Conservation (phyloP, 305 asterid genomes). For the Petunia hybrid region DNA sequence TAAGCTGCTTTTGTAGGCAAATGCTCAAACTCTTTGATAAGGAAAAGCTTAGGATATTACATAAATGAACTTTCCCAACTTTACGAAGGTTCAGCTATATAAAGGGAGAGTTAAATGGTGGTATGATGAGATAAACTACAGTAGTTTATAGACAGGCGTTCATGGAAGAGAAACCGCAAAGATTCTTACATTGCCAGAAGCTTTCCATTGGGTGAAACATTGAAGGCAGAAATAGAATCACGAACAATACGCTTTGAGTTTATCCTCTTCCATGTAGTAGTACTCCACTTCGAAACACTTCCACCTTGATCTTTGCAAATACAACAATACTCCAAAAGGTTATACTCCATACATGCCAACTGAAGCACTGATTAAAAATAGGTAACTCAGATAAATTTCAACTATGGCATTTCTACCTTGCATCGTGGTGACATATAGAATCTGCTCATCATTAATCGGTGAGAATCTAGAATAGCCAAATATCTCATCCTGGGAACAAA, state of each 20-base stretch:
- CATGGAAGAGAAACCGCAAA: neutral
- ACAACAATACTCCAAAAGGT: slow-evolving; percentile 27
- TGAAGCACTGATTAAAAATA: slow-evolving; percentile 25
- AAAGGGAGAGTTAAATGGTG: slow-evolving; percentile 8
- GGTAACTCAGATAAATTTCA: slow-evolving; percentile 29
- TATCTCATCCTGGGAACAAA: slow-evolving; percentile 61
- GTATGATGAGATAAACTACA: neutral
- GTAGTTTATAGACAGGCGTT: neutral
- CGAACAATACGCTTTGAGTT: slow-evolving; percentile 63
- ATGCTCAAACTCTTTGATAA: neutral
- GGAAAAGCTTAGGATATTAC: neutral
- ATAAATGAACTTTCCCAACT: slow-evolving; percentile 13
- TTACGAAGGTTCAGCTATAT: neutral
- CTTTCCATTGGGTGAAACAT: slow-evolving; percentile 86
- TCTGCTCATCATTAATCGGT: slow-evolving; percentile 54
- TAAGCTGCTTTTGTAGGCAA: slow-evolving; percentile 6
- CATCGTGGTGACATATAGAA: slow-evolving; percentile 68
- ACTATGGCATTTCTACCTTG: slow-evolving; percentile 54
- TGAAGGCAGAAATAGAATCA: slow-evolving; percentile 82
- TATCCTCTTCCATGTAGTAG: slow-evolving; percentile 73
- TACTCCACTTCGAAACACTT: slow-evolving; percentile 71
- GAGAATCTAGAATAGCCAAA: slow-evolving; percentile 82
- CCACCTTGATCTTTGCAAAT: slow-evolving; percentile 62
- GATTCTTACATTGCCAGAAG: slow-evolving; percentile 78
- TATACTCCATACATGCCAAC: slow-evolving; percentile 5